Conservation (phyloP, 1,139 yeast species). For the Yamadazyma songkhlaensis region DNA sequence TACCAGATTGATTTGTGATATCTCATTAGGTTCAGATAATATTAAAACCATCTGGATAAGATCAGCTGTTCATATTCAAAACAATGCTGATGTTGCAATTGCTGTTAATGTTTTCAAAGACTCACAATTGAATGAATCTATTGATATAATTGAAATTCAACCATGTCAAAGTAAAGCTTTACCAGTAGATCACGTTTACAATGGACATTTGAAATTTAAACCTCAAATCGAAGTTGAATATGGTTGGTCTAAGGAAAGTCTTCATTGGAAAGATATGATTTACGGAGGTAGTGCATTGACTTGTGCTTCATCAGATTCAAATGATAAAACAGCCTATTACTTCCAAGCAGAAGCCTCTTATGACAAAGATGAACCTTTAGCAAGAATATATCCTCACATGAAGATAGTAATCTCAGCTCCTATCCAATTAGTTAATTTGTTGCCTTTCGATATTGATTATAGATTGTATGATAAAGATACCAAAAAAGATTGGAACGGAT, state of each 20-base stretch:
- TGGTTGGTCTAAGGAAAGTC: constrained; percentile 61
- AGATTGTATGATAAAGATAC: constrained; percentile 74
- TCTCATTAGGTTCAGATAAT: constrained; percentile 67
- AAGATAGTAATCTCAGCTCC: constrained; percentile 80
- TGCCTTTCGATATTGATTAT: constrained; percentile 80
- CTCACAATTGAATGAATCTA: constrained; percentile 11
- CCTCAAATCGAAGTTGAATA: constrained; percentile 57
- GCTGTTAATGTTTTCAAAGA: constrained; percentile 31
- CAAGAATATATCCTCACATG: constrained; percentile 83
- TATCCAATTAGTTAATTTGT: constrained; percentile 73
- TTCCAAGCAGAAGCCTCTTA: constrained; percentile 73
- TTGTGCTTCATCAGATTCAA: constrained; percentile 46
- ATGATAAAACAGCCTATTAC: constrained; percentile 50
- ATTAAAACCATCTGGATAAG: constrained; percentile 73
- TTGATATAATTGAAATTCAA: constrained; percentile 33
- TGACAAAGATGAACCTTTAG: constrained; percentile 63
- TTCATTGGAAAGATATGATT: constrained; percentile 67
- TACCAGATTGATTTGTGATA: constrained; percentile 71
- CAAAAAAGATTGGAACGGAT: constrained; percentile 68
- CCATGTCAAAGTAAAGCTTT: constrained; percentile 61
- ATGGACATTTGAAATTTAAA: constrained; percentile 53
- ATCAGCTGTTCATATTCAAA: constrained; percentile 70
- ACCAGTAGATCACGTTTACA: constrained; percentile 70
- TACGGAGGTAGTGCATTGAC: constrained; percentile 53
- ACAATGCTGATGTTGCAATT: constrained; percentile 66